Conservation (phyloP, 2,329 filamentous ascomycete genomes). For the Sarocladiaceae sp. region DNA sequence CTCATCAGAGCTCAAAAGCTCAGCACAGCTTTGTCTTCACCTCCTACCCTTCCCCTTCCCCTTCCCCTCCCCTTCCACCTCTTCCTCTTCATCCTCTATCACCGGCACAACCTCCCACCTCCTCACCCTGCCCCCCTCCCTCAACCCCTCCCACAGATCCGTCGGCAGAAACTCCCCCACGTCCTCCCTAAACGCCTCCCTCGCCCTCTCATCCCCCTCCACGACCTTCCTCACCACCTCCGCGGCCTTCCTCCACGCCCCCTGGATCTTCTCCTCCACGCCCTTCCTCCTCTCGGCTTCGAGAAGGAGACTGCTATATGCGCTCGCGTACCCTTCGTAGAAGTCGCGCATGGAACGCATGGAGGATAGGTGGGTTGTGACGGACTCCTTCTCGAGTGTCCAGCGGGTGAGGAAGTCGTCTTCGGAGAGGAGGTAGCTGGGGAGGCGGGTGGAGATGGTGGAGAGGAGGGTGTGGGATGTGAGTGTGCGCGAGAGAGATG, state of each 20-base stretch:
- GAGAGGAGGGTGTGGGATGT: conserved; percentile 61
- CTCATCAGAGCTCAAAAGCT: too few species aligned
- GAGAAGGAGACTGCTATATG: conserved; percentile 77
- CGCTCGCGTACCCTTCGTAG: conserved; percentile 78
- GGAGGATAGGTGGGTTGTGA: conserved; percentile 64
- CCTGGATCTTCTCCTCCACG: conserved; percentile 67
- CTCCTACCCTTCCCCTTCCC: neutral
- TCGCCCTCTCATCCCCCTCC: conserved; percentile 62
- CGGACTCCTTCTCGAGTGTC: conserved; percentile 65
- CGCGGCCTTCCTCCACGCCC: conserved; percentile 70
- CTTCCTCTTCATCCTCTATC: conserved; percentile 17
- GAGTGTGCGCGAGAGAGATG: conserved; percentile 51
- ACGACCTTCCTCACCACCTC: conserved; percentile 70
- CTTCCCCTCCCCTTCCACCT: conserved; percentile 7
- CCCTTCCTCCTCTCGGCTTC: conserved; percentile 72
- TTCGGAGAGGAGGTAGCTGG: conserved; percentile 58
- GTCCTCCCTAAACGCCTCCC: conserved; percentile 73
- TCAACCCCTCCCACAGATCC: conserved; percentile 79
- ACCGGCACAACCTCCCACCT: conserved; percentile 43
- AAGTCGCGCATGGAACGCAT: conserved; percentile 73
- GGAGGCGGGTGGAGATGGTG: conserved; percentile 59
- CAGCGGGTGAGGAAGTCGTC: conserved; percentile 60
- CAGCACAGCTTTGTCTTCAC: too few species aligned
- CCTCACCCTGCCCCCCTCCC: conserved; percentile 40
- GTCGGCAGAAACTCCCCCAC: conserved; percentile 82